Evolutionary conservation across 2,329 filamentous ascomycete species (phyloP).

Genomic region (Cladosporium sp.): DNA sequence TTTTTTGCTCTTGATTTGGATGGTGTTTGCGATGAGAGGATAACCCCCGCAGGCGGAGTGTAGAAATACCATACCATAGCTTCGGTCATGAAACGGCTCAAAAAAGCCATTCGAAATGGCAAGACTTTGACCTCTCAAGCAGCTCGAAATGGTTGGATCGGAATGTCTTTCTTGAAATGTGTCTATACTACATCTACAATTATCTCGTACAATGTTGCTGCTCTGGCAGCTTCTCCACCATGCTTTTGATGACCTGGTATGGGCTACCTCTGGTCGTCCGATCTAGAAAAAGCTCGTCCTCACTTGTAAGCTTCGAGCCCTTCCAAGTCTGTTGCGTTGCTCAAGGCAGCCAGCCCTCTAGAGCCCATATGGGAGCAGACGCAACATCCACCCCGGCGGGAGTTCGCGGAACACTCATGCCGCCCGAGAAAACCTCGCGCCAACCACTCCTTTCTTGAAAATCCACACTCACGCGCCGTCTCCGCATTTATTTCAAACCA

Average conservation of each 20-base stretch:
- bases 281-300: no score
- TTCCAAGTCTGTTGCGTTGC: not conserved
- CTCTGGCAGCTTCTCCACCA: not conserved
- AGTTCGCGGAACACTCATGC: no score
- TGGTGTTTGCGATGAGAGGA: not conserved
- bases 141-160: no score
- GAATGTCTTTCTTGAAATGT: conserved; percentile 25
- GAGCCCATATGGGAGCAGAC: no score
- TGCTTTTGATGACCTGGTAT: no score
- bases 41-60: conserved; percentile 1
- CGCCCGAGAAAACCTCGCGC: no score
- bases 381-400: no score
- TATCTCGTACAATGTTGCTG: conserved; percentile 11
- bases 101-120: no score
- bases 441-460: no score
- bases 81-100: not conserved
- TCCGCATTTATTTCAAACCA: conserved; percentile 21
- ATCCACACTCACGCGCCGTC: no score
- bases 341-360: not conserved
- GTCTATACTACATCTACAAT: conserved; percentile 26
- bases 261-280: not conserved
- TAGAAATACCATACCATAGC: not conserved
- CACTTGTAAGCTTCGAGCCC: no score
- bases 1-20: not conserved
- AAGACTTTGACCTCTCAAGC: no score